Evolutionary conservation across 192 early-diverging fungal species (phyloP).

Genomic region (Coemansia sp.): DNA sequence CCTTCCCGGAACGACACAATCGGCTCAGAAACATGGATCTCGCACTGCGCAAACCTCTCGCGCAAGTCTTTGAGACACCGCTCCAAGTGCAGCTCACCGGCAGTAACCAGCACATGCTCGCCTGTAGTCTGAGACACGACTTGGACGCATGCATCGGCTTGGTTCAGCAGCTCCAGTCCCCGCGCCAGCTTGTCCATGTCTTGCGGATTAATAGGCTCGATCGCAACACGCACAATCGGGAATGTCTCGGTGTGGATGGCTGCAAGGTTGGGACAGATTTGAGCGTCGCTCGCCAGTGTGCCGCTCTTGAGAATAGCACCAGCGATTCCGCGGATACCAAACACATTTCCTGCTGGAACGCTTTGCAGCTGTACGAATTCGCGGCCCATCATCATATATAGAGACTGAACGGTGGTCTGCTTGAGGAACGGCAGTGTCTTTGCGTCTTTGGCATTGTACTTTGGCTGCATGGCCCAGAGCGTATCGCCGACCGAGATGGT

Average conservation of each 20-base stretch:
- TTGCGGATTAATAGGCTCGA: conserved; percentile 88
- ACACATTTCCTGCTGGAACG: conserved; percentile 94
- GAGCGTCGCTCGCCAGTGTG: conserved; percentile 71
- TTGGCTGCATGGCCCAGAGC: conserved; percentile 88
- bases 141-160: conserved; percentile 92
- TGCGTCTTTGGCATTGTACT: conserved; percentile 73
- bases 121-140: conserved; percentile 90
- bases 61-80: conserved; percentile 90
- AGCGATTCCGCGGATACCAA: conserved; percentile 89
- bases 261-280: conserved; percentile 75
- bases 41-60: conserved; percentile 91
- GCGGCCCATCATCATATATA: conserved; percentile 97
- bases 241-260: conserved; percentile 54
- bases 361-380: conserved; percentile 79
- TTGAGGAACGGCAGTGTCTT: conserved; percentile 55
- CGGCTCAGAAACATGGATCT: conserved; percentile 90
- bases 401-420: conserved; percentile 68
- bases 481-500: conserved; percentile 81
- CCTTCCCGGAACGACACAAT: conserved; percentile 98
- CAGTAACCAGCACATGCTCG: conserved; percentile 93
- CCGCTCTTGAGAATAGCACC: conserved; percentile 92
- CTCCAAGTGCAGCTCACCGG: conserved; percentile 96
- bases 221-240: conserved; percentile 94
- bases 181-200: conserved; percentile 83
- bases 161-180: conserved; percentile 88